Conservation (phyloP, 306 rosid species). For the Rosa multiflora region DNA sequence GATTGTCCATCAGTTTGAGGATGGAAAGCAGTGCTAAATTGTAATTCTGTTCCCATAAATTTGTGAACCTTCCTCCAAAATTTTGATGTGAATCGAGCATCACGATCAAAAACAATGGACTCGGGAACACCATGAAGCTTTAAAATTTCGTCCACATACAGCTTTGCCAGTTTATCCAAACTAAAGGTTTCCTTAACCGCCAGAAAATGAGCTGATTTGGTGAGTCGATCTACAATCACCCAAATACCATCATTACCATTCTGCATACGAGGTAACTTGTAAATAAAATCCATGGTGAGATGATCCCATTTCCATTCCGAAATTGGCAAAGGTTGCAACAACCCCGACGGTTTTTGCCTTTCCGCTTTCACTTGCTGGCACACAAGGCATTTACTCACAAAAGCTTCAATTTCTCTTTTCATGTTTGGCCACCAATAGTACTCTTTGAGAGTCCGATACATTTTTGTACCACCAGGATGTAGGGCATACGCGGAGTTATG, state of each 20-base stretch:
- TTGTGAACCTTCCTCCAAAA: not conserved
- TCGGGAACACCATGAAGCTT: not conserved
- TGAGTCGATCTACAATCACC: not conserved
- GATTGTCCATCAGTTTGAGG: not conserved
- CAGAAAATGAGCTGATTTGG: not conserved
- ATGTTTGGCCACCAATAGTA: not conserved
- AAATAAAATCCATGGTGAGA: not conserved
- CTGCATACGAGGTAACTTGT: not conserved
- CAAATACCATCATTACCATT: not conserved
- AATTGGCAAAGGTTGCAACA: not conserved
- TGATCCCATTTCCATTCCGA: not conserved
- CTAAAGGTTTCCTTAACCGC: fast-evolving
- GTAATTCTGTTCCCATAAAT: not conserved
- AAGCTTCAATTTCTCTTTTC: not conserved
- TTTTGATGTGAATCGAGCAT: fast-evolving
- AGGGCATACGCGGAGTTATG: not conserved
- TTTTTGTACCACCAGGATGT: not conserved
- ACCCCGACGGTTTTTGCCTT: not conserved
- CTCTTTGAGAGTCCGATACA: not conserved
- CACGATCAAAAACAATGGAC: not conserved
- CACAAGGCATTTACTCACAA: not conserved
- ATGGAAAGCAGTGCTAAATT: not conserved
- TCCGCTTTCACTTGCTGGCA: not conserved
- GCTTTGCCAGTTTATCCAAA: fast-evolving
- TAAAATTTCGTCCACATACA: not conserved